Conservation (phyloP, 139 green algal genomes). For the Limnomonas spitsbergensis region DNA sequence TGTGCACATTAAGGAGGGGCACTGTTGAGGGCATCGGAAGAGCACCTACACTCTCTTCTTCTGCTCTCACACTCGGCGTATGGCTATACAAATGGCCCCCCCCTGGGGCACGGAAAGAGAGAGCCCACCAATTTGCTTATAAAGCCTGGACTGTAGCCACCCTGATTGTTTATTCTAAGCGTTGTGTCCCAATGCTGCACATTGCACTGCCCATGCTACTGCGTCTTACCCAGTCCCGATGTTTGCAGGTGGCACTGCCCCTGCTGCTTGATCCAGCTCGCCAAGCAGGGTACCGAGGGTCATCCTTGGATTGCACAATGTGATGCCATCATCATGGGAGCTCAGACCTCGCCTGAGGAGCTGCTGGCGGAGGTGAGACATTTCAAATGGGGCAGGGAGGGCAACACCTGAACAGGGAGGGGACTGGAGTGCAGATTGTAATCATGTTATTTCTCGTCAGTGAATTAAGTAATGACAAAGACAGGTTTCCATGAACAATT, state of each 20-base stretch:
- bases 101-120: not conserved
- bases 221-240: too few relatives aligned
- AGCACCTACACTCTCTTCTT: not conserved
- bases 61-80: too few relatives aligned
- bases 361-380: not conserved
- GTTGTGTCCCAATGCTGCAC: too few relatives aligned
- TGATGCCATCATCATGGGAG: not conserved
- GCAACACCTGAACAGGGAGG: too few relatives aligned
- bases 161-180: too few relatives aligned
- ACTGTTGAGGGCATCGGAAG: not conserved
- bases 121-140: not conserved
- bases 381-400: too few relatives aligned
- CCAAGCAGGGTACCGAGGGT: not conserved
- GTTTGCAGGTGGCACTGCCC: conserved; percentile 7
- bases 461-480: too few relatives aligned
- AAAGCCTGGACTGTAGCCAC: not conserved
- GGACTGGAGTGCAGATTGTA: too few relatives aligned
- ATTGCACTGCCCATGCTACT: too few relatives aligned
- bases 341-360: not conserved
- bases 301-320: not conserved
- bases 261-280: conserved; percentile 4
- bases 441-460: too few relatives aligned
- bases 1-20: not conserved
- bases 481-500: too few relatives aligned
- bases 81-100: too few relatives aligned